A percentile compares a stretch with the other conserved stretches of the same genome.
Conservation (phyloP, 202 grass and related monocot species). For the Hordeum pubiflorum region DNA sequence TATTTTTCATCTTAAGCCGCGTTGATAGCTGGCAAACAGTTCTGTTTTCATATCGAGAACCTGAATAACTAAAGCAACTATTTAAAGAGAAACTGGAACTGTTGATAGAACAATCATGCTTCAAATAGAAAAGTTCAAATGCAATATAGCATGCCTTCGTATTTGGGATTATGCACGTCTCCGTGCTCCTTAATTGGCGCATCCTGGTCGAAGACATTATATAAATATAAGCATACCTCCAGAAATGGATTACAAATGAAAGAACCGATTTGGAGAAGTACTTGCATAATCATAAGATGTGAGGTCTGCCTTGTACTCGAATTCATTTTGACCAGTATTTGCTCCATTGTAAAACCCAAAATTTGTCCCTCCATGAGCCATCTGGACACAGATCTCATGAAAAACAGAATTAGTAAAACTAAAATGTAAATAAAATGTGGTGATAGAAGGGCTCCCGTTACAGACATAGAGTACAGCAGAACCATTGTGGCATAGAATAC, state of each 20-base stretch:
- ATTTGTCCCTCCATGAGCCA: conserved; percentile 98
- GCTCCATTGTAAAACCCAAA: conserved; percentile 95
- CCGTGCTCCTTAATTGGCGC: conserved; percentile 96
- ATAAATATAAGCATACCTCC: conserved; percentile 21
- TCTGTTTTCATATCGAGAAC: neutral
- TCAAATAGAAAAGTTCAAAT: conserved; percentile 6
- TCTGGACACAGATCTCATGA: conserved; percentile 50
- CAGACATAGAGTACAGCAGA: conserved; percentile 97
- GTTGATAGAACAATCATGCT: neutral
- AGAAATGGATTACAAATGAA: conserved; percentile 6
- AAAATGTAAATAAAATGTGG: conserved; percentile 22
- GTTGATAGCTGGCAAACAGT: neutral
- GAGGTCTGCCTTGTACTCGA: conserved; percentile 76
- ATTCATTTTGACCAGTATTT: conserved; percentile 91
- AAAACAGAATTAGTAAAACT: conserved; percentile 18
- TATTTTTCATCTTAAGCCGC: neutral
- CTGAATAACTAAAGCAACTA: neutral
- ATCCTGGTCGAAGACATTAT: conserved; percentile 48
- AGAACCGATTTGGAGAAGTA: conserved; percentile 12
- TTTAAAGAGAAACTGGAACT: neutral
- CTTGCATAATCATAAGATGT: conserved; percentile 97
- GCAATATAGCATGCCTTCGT: conserved; percentile 53
- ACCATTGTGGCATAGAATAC: conserved; percentile 74
- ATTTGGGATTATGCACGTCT: conserved; percentile 82
- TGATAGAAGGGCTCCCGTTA: conserved; percentile 25